Base-by-base conservation (phyloP, 371 early-diverging fungal genomes). In the Lichtheimia corymbifera region DNA sequence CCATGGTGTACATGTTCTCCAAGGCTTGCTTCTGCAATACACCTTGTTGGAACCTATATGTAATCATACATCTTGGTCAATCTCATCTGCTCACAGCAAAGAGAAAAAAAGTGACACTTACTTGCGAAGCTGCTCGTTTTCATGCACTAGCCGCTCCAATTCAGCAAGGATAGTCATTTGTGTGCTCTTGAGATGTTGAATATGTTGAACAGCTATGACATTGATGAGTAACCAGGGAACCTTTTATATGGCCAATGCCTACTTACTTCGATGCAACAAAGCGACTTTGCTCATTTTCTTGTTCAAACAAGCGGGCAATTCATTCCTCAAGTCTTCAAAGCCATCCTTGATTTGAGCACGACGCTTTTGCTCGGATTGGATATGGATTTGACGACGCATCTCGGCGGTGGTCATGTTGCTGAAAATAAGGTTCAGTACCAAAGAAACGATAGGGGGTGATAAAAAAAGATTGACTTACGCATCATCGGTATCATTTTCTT, bases 1-100 rank as follows among this genome's bases (percentile, higher is more conserved):
- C 59, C 63, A 79, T 70, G 51, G 71, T 55, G 50, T 80, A 77
- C 75, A 80, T 80, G 61, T 72, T 76, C 47, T 77, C 80, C 65
- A 80, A 63, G 28, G 77, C 77, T 64, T 80, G 80, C 58, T 77
- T 80, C 59, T 80, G 80, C 54, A 80, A 62, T 25, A 77, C 73
- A 58, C 65, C 62, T 69, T 77, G 74, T 62, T 80, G 80, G 61
- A 80, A 80, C 51, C 74, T 77, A 63, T 22, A 6, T n/a, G n/a
- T 3, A 50, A 7, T 22, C 22, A 22, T 22, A 22, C 22, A 28
- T 7, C 25, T 50, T 3, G 0, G 15, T 30, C 0, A 14, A 40
- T 13, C 9, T 15, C 47, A 15, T 45, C 12, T 57, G 15, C 45
- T 20, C 9, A 9, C 14, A 50, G 1, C 44, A 50, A 50, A 27